Evolutionary conservation across 2,329 filamentous ascomycete genomes (phyloP), one percentile per base, ranked within the genome.

Genomic region (Trichoderma afroharzianum): DNA sequence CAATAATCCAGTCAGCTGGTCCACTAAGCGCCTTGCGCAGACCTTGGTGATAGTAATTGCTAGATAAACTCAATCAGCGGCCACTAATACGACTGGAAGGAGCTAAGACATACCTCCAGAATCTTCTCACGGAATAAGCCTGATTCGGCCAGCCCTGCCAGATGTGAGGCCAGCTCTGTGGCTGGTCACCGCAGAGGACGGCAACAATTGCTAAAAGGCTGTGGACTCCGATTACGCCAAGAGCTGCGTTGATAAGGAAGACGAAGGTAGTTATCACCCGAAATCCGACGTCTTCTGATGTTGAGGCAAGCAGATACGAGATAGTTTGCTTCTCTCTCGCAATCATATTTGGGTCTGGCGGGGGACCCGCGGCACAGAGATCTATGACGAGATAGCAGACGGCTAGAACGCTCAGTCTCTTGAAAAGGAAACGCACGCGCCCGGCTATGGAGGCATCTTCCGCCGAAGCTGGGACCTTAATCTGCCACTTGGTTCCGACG

Each of bases 11-110:
- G 30, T 50, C 28, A 50, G 62, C 62, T 18, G 62, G 39, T n/a
- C 62, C 62, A 50, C 26, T 50, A 3, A 63, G 39, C 26, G 62
- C 62, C 39, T 50, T 63, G 39, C 62, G 62, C 39, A 50, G 15
- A 63, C 62, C 62, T 63, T 63, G 39, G 26, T 63, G 62, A 50
- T 63, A 50, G 18, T 63, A 63, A 32, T 63, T 63, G 39, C 62
- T 63, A 26, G 26, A 33, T 63, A 50, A 39, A 63, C 26, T 63
- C 18, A 7, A 50, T 63, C 47, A 63, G 62, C 62, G 18, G 39
- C 8, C 9, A 50, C 26, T 15, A 63, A 50, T 50, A 50, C n/a
- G 9, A 50, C 43, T 12, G 2, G 43, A 50, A 50, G 43, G 43
- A 3, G 43, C 43, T 2, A 1, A 50, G 9, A 50, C 43, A 21